Evolutionary conservation across 1,284 basidiomycete genomes (phyloP), one percentile per base, ranked within the genome.

Genomic region (Cutaneotrichosporon curvatum): DNA sequence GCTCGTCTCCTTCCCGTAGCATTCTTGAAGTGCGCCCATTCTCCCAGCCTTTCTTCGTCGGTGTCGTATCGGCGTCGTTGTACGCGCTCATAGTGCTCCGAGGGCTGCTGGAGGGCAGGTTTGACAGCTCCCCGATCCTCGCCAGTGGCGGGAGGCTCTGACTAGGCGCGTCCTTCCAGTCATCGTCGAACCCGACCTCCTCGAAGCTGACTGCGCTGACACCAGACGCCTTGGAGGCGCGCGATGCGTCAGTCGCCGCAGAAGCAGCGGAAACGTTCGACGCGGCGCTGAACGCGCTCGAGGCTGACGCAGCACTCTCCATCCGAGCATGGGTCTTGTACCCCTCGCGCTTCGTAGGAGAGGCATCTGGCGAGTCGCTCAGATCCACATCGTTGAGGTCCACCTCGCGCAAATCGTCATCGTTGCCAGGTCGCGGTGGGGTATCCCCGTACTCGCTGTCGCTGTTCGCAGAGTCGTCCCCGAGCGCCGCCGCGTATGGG

Each of bases 171-270:
- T 54, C 53, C 22, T 37, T 48, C 53, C 53, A 54, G 14, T 40
- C 50, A 40, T 50, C 48, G 37, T 50, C 53, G 35, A 54, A 54
- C 14, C 53, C 53, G 34, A 54, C 41, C 37, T 54, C 53, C 43
- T 54, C 48, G 19, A 51, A 54, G n/a, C 36, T 41, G 12, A 54
- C 42, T 18, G 15, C 16, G 14, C 22, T 28, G 18, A 34, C 32
- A 7, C 33, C 25, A 2, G 34, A 33, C 11, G 41, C 35, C 18
- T 30, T 12, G 28, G 46, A 22, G 15, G 11, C n/a, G 18, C 19
- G 15, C 19, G 28, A 2, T 14, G 28, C 28, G 28, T 30, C n/a
- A n/a, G 40, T 40, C 15, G 15, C 40, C 4, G 41, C 18, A 16
- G 44, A 30, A 18, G 33, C 16, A 5, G 45, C 33, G 2, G 39